Conservation (phyloP, 371 early-diverging fungal genomes). For the Syncephalastrum racemosum region DNA sequence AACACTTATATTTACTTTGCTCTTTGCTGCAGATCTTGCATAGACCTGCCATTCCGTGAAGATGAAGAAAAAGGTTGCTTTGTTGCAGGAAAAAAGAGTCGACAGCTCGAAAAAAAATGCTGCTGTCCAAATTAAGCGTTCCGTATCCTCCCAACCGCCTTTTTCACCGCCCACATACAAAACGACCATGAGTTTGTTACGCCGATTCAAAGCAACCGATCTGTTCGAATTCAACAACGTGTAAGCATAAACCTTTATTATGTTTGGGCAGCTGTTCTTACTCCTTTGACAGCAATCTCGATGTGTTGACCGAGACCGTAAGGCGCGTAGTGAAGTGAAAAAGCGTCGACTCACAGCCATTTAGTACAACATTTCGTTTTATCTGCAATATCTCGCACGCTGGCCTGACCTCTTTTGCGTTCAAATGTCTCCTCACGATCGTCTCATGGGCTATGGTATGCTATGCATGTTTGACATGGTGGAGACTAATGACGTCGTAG, state of each 20-base stretch:
- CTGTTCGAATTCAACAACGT: slow-evolving; percentile 89
- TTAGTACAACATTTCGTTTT: slow-evolving; percentile 92
- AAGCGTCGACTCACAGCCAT: not conserved
- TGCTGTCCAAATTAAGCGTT: not conserved
- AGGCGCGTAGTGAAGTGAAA: slow-evolving; percentile 6
- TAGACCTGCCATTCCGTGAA: slow-evolving; percentile 10
- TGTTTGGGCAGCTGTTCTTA: slow-evolving; percentile 1
- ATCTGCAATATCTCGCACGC: slow-evolving; percentile 87
- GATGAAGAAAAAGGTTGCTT: not conserved
- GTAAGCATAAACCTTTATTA: slow-evolving; percentile 32
- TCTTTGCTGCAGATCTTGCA: slow-evolving; percentile 29
- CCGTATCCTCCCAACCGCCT: not conserved
- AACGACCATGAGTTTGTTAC: slow-evolving; percentile 41
- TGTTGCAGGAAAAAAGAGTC: slow-evolving; percentile 3
- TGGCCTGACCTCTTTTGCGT: slow-evolving; percentile 95
- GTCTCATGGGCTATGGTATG: slow-evolving; percentile 87
- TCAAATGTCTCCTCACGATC: slow-evolving; percentile 73
- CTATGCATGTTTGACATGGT: not conserved
- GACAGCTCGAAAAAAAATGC: not conserved
- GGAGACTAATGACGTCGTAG: slow-evolving; percentile 30
- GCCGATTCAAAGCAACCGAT: slow-evolving; percentile 74
- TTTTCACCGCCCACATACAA: not conserved
- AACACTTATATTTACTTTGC: slow-evolving; percentile 38
- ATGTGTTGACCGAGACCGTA: slow-evolving; percentile 89
- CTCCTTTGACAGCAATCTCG: slow-evolving; percentile 66